Conservation (phyloP, 129 eudicot species). For the Helianthus annuus region HanXRQr2.0-SUNRISE NC_035441.2:62072295-62072794, state of each 20-base stretch:
- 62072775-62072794: conserved; percentile 69
- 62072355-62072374: conserved; percentile 95
- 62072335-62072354: conserved; percentile 56
- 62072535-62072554: conserved; percentile 87
- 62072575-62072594: conserved; percentile 17
- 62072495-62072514: conserved; percentile 51
- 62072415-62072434: conserved; percentile 90
- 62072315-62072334: background rate
- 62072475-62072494: conserved; percentile 70
- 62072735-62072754: background rate
- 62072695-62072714: conserved; percentile 81
- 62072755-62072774: conserved; percentile 1
- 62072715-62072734: background rate
- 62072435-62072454: conserved; percentile 82
- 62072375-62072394: conserved; percentile 92
- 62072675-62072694: conserved; percentile 84
- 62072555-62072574: conserved; percentile 77
- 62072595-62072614: background rate
- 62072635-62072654: conserved; percentile 65
- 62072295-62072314: conserved; percentile 15
- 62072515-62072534: conserved; percentile 67
- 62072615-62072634: background rate
- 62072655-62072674: conserved; percentile 87
- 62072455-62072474: conserved; percentile 85
- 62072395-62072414: conserved; percentile 75